Evolutionary conservation across 768 basidiomycete species (phyloP), one percentile per base, ranked within the genome.

Genomic region (Mycena chlorophos): DNA sequence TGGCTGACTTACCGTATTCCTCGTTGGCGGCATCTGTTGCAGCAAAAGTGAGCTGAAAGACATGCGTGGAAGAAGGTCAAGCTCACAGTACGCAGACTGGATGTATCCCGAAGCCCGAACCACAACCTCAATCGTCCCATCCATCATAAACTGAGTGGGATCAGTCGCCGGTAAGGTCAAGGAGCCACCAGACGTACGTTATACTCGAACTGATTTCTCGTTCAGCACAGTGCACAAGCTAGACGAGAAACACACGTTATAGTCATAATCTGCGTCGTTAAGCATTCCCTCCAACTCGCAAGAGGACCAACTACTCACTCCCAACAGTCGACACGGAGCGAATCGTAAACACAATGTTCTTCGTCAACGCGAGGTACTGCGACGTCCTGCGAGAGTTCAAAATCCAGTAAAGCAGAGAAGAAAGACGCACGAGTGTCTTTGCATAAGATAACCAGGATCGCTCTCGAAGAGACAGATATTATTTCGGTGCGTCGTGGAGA

Each of bases 401-500:
- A 28, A 22, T 43, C 22, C 3, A 29, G 6, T 42, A 16, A n/a
- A 14, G n/a, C 19, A 54, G 27, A 54, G 12, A n/a, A 2, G 30
- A 13, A 25, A 23, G 20, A 51, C 56, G 27, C 39, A 56, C 51
- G 63, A 58, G 54, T 65, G 63, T 47, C 63, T 57, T 43, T 62
- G 61, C 55, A 65, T 62, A 6, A 65, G 56, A 49, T 62, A 65
- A 4, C 71, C 77, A 6, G 70, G 71, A 30, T 83, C 81, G 28
- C 75, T 72, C 67, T 83, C 82, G 55, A 83, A 83, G 51, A 84
- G 63, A 45, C 82, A 83, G 52, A 83, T 79, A 3, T 77, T 81
- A 26, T 78, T 75, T 26, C 72, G 66, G 46, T 77, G 73, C 3
- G 73, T 73, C 37, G 72, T 65, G 3, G 73, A 71, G 29, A 80